Conservation (phyloP, 164 flowering plant genomes). For the Vitis amurensis region DNA sequence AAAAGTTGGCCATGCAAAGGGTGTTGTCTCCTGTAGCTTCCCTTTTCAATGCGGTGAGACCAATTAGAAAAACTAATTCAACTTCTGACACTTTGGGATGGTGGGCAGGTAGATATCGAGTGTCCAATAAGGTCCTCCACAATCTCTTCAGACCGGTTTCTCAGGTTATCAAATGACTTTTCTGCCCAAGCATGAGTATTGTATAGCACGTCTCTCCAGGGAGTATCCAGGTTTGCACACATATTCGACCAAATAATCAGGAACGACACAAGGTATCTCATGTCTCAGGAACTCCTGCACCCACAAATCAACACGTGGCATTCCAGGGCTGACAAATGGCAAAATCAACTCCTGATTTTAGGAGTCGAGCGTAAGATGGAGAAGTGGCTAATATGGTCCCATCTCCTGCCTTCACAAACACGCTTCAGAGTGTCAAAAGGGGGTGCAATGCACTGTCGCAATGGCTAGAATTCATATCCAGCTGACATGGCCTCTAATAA, state of each 20-base stretch:
- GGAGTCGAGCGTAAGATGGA: constrained; percentile 84
- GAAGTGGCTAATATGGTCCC: constrained; percentile 91
- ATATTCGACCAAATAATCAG: constrained; percentile 91
- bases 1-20: no score
- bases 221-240: constrained; percentile 93
- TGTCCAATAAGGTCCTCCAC: constrained; percentile 15
- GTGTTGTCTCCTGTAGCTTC: no score
- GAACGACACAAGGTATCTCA: constrained; percentile 78
- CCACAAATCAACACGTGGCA: constrained; percentile 82
- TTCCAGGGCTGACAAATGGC: constrained; percentile 81
- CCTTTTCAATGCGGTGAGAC: no score
- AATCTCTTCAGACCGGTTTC: constrained; percentile 46
- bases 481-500: constrained; percentile 29
- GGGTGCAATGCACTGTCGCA: no score
- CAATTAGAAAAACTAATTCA: no score
- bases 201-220: constrained; percentile 75
- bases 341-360: constrained; percentile 74
- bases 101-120: no score
- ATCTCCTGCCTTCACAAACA: constrained; percentile 86
- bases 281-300: constrained; percentile 82
- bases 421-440: constrained; percentile 73
- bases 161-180: constrained; percentile 50
- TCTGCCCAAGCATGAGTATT: constrained; percentile 77
- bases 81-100: no score
- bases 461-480: neutral